Percentiles rank a stretch among this genome's conserved stretches.
phyloP scores from a whole-genome alignment of 768 basidiomycete species.

The Leccinum obscurum region DNA sequence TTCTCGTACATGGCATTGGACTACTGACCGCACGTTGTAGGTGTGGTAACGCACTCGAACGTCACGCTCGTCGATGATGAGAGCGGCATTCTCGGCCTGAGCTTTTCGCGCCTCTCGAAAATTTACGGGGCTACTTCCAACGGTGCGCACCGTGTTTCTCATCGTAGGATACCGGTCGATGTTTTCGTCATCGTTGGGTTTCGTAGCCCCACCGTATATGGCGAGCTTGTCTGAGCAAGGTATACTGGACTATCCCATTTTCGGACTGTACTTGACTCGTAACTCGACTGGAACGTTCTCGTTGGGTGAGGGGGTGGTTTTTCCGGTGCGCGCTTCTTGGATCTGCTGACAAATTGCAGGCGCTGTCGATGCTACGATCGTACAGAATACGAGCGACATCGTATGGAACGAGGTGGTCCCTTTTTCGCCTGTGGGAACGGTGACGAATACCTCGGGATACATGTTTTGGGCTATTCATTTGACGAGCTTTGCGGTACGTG shows the following conservation, averaged over 20 bases:
- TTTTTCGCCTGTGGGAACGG: conserved; percentile 62
- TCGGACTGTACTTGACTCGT: conserved; percentile 65
- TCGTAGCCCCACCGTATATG: conserved; percentile 67
- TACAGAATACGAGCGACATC: conserved; percentile 57
- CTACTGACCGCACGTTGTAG: conserved; percentile 36
- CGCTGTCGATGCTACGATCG: conserved; percentile 72
- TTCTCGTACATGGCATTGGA: neutral
- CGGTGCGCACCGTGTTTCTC: conserved; percentile 38
- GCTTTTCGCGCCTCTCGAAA: conserved; percentile 71
- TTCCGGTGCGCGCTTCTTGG: neutral
- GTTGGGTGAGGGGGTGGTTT: conserved; percentile 45
- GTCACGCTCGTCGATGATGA: conserved; percentile 60
- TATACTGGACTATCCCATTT: conserved; percentile 69
- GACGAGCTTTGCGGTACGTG: conserved; percentile 49
- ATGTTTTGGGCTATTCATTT: conserved; percentile 75
- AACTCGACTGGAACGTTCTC: conserved; percentile 63
- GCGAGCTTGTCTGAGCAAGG: conserved; percentile 61
- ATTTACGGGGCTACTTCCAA: conserved; percentile 48
- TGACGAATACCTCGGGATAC: conserved; percentile 65
- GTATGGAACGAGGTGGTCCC: conserved; percentile 75
- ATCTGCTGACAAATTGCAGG: conserved; percentile 42
- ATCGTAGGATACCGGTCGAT: conserved; percentile 12
- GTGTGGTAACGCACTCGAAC: conserved; percentile 60
- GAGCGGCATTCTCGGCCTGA: conserved; percentile 74
- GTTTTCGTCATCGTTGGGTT: neutral